phyloP scores from a whole-genome alignment of 1,139 yeast genomes.

The Torulaspora globosa region DNA sequence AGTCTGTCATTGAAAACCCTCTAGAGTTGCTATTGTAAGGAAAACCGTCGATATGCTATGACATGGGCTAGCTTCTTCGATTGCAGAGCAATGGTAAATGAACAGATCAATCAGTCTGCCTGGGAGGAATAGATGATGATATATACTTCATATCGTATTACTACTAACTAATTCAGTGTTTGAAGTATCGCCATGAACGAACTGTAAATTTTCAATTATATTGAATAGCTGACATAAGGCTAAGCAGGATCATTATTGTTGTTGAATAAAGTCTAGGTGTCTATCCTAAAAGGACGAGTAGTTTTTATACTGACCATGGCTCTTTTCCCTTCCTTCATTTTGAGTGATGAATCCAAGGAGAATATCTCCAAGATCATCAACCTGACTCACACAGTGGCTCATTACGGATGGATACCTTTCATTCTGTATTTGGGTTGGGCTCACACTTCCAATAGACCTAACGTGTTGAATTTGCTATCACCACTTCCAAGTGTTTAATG shows the following conservation, averaged over 20 bases:
- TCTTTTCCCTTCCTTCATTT: conserved; percentile 36
- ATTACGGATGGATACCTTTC: conserved; percentile 96
- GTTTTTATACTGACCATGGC: conserved; percentile 20
- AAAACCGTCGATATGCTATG: background rate
- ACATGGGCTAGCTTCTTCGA: background rate
- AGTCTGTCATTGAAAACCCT: conserved; percentile 91
- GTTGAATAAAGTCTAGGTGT: too few species aligned
- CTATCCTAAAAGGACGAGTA: too few species aligned
- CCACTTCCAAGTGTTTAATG: conserved; percentile 67
- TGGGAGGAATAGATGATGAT: background rate
- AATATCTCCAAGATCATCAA: conserved; percentile 80
- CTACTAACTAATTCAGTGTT: background rate
- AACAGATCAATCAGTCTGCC: background rate
- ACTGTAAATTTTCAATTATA: background rate
- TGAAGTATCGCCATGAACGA: background rate
- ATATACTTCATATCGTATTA: background rate
- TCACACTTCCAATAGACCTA: conserved; percentile 79
- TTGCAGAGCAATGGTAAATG: background rate
- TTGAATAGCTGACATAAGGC: background rate
- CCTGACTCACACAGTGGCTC: conserved; percentile 80
- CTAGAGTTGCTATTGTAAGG: conserved; percentile 80
- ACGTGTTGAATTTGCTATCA: conserved; percentile 51
- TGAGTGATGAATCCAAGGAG: conserved; percentile 71
- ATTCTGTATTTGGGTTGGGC: conserved; percentile 92
- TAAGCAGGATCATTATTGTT: background rate